Conservation (phyloP, 2,329 filamentous ascomycete species). For the Aspergillus sp. region DNA sequence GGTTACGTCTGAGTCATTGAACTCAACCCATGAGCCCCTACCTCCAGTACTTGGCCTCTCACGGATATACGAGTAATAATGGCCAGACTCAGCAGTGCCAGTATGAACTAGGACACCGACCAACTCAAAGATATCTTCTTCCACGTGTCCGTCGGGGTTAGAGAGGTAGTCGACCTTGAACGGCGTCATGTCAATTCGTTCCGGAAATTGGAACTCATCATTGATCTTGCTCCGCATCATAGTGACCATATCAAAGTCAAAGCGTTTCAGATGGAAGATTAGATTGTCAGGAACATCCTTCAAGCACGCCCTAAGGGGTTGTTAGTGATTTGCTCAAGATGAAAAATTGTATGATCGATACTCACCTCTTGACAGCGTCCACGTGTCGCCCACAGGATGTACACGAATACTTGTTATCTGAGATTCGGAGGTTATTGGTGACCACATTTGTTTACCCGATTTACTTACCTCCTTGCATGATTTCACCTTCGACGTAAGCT, state of each 20-base stretch:
- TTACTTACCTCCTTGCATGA: constrained; percentile 76
- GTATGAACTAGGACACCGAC: constrained; percentile 94
- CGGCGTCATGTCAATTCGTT: constrained; percentile 77
- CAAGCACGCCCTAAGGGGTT: constrained; percentile 62
- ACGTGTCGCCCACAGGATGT: constrained; percentile 85
- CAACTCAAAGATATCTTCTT: constrained; percentile 81
- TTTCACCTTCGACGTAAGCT: constrained; percentile 93
- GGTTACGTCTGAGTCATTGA: constrained; percentile 84
- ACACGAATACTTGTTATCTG: constrained; percentile 97
- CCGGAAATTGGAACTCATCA: constrained; percentile 86
- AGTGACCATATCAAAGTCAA: constrained; percentile 56
- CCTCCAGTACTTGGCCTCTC: constrained; percentile 62
- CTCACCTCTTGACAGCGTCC: constrained; percentile 76
- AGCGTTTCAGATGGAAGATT: constrained; percentile 83
- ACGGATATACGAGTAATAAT: constrained; percentile 95
- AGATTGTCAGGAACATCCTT: constrained; percentile 91
- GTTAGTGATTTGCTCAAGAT: not conserved
- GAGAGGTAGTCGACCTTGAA: constrained; percentile 87
- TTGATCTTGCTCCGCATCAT: constrained; percentile 90
- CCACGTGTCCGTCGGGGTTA: constrained; percentile 52
- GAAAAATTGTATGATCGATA: not conserved
- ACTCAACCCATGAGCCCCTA: constrained; percentile 72
- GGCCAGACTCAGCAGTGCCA: constrained; percentile 87
- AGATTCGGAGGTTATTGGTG: not conserved
- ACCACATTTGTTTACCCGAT: not conserved